Conservation (phyloP, 495 filamentous ascomycete species). For the Lasiosphaeris hirsuta region DNA sequence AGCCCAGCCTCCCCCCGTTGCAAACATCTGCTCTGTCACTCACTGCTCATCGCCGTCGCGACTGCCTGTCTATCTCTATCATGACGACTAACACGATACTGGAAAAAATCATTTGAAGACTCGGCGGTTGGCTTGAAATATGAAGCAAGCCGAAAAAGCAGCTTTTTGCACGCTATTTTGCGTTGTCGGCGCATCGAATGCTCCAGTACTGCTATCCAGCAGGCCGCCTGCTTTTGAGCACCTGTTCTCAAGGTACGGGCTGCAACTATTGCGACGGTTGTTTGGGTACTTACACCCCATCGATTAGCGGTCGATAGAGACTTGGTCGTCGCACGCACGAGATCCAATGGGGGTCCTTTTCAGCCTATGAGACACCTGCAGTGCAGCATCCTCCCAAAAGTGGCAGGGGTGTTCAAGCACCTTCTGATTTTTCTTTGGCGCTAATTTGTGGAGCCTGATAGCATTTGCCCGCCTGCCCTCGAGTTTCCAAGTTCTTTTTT, state of each 20-base stretch:
- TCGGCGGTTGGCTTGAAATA: background rate
- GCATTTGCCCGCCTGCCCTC: background rate
- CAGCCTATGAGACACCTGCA: conserved; percentile 21
- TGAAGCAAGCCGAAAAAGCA: background rate
- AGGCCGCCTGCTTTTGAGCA: background rate
- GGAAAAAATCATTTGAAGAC: background rate
- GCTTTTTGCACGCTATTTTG: conserved; percentile 18
- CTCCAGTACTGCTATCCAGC: background rate
- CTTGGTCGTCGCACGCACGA: conserved; percentile 15
- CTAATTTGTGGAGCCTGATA: conserved; percentile 5
- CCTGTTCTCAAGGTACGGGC: conserved; percentile 23
- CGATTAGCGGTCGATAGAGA: conserved; percentile 13
- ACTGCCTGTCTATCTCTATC: conserved; percentile 17
- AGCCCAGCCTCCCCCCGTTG: conserved; percentile 6
- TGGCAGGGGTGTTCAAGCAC: conserved; percentile 17
- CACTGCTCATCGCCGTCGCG: background rate
- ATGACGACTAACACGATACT: background rate
- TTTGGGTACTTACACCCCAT: conserved; percentile 17
- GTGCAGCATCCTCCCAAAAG: conserved; percentile 3
- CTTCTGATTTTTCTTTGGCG: conserved; percentile 11
- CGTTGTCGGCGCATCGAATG: conserved; percentile 8
- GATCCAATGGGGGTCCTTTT: conserved; percentile 18
- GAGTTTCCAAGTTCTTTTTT: background rate
- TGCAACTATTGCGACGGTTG: conserved; percentile 14
- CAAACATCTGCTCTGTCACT: conserved; percentile 13